Base-by-base conservation (phyloP, 768 basidiomycete species). In the Mycena albidolilacea region DNA sequence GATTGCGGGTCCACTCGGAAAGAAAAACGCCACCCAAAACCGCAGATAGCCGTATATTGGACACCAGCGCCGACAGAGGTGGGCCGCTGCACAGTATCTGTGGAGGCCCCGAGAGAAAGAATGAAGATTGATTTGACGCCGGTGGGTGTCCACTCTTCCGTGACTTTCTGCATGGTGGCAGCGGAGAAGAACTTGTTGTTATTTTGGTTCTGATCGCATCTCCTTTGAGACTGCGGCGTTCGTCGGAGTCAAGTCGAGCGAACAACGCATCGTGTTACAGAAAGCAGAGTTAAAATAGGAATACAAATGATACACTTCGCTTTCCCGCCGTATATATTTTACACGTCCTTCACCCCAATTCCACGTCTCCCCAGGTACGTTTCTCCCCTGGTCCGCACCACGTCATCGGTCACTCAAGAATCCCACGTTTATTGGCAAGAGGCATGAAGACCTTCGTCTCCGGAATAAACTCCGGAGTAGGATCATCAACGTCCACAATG, bases 21-120 rank as follows among this genome's bases (percentile, higher is more conserved):
- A 19, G 62, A 48, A 65, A 74, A 74, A 30, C 72, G 68, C 72
- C 72, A 74, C 10, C 72, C 72, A n/a, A 74, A 66, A 15, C 72
- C 72, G 23, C 72, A 73, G 21, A 66, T 8, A 7, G 35, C 67
- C 8, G 67, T 73, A 23, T 52, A 65, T 50, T 60, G 70, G 50
- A 69, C 30, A 10, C 57, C 63, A 37, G 67, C 38, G 7, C 68
- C 68, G 35, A 39, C 23, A 35, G 61, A 44, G 9, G 61, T 62
- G 5, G 61, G 61, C 5, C 61, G 44, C 7, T 62, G 41, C 2
- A 14, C 61, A 5, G 61, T 35, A 38, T 52, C 61, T 9, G 69
- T 23, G 4, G 54, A 57, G 3, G 60, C 5, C 43, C 38, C 19
- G 1, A 48, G 59, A 17, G 59, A 54, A 12, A 70, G 69, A 10